phyloP scores from a whole-genome alignment of 2,329 filamentous ascomycete genomes.

The Lachnellula arida region DNA sequence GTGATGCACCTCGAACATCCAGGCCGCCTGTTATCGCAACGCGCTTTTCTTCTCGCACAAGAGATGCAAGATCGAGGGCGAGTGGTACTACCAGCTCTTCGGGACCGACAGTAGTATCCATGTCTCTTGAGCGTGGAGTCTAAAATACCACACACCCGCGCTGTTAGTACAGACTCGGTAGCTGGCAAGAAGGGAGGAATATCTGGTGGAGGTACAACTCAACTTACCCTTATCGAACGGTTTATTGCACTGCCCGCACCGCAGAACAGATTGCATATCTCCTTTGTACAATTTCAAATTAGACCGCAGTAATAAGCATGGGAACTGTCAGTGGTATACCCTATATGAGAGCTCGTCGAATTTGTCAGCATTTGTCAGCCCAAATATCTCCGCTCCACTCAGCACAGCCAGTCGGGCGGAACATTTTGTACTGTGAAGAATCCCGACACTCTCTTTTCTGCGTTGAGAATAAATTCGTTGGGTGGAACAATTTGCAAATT shows the following conservation, averaged over 20 bases:
- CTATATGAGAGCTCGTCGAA: conserved; percentile 9
- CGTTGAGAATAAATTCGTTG: conserved; percentile 6
- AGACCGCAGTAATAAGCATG: conserved; percentile 10
- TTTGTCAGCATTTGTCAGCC: conserved; percentile 24
- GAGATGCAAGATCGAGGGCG: conserved; percentile 35
- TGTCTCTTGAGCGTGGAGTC: conserved; percentile 41
- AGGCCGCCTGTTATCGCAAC: conserved; percentile 36
- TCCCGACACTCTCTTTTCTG: conserved; percentile 1
- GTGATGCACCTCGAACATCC: conserved; percentile 36
- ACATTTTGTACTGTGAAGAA: conserved; percentile 25
- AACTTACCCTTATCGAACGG: conserved; percentile 38
- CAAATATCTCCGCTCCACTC: no score
- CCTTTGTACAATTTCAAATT: conserved; percentile 26
- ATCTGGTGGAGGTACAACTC: conserved; percentile 2
- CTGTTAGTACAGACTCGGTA: conserved; percentile 15
- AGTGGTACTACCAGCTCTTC: conserved; percentile 23
- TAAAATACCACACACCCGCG: conserved; percentile 17
- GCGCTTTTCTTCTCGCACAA: conserved; percentile 35
- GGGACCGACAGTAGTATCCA: conserved; percentile 41
- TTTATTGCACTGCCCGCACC: conserved; percentile 38
- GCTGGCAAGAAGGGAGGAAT: neutral
- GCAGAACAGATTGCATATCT: conserved; percentile 28
- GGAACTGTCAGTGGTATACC: conserved; percentile 9
- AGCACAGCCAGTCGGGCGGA: conserved; percentile 13
- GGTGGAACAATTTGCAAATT: conserved; percentile 28